phyloP scores from a whole-genome alignment of 192 early-diverging fungal species.

The Linnemannia hyalina region DNA sequence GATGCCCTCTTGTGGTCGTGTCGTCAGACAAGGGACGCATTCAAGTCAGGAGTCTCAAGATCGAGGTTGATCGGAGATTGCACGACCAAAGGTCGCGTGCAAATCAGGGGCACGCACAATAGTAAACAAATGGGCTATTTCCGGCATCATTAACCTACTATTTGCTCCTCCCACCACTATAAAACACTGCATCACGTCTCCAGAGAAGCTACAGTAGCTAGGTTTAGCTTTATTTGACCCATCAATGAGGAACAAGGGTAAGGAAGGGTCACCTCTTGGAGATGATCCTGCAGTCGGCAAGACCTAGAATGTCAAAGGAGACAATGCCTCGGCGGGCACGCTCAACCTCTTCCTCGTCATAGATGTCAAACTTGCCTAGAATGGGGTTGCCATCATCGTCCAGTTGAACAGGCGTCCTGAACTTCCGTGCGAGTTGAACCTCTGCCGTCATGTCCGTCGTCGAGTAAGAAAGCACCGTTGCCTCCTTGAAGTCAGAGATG shows the following conservation, averaged over 20 bases:
- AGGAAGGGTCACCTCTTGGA: not conserved
- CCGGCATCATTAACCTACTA: not conserved
- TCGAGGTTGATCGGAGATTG: not conserved
- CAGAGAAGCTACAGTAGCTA: too few relatives aligned
- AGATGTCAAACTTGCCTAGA: constrained; percentile 52
- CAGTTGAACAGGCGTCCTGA: constrained; percentile 14
- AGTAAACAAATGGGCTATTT: not conserved
- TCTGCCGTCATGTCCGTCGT: constrained; percentile 12
- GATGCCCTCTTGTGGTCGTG: not conserved
- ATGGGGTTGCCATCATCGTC: constrained; percentile 31
- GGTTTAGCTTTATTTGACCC: too few relatives aligned
- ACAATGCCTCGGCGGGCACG: constrained; percentile 18
- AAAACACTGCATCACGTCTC: too few relatives aligned
- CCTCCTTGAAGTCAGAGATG: constrained; percentile 54
- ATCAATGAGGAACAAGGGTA: not conserved
- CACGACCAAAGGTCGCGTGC: not conserved
- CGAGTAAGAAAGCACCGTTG: constrained; percentile 17
- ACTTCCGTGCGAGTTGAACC: constrained; percentile 35
- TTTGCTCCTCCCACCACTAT: not conserved
- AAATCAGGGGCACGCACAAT: not conserved
- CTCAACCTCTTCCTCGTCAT: constrained; percentile 34
- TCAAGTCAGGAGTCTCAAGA: not conserved
- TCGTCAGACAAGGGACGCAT: not conserved
- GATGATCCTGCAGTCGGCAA: constrained; percentile 32
- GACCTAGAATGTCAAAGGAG: constrained; percentile 23